Evolutionary conservation across 2,329 filamentous ascomycete genomes (phyloP).

Genomic region (Hymenoscyphus repandus): DNA sequence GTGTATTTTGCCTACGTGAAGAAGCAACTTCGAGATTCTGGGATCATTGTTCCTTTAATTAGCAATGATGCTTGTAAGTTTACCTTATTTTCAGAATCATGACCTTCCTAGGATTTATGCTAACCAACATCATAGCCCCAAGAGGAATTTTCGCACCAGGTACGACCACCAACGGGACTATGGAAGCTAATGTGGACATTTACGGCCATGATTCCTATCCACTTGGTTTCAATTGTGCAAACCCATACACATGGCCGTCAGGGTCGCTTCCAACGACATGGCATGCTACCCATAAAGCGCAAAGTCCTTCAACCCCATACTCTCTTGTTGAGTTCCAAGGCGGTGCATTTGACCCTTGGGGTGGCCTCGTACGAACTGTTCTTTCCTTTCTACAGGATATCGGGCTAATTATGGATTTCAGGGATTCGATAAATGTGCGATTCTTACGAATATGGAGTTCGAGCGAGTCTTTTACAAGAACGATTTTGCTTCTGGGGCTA

Average conservation of each 20-base stretch:
- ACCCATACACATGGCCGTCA: slow-evolving; percentile 52
- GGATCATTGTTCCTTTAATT: slow-evolving; percentile 69
- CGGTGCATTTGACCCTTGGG: slow-evolving; percentile 70
- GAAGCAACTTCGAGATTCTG: slow-evolving; percentile 60
- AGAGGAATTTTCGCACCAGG: slow-evolving; percentile 28
- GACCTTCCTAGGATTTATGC: background rate
- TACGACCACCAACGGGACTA: slow-evolving; percentile 23
- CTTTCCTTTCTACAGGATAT: background rate
- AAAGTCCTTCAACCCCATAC: slow-evolving; percentile 62
- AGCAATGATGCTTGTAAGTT: slow-evolving; percentile 59
- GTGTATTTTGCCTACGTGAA: slow-evolving; percentile 67
- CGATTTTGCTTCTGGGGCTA: slow-evolving; percentile 58
- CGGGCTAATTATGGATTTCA: slow-evolving; percentile 5
- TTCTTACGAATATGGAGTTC: slow-evolving; percentile 66
- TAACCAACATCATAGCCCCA: background rate
- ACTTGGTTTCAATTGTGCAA: slow-evolving; percentile 41
- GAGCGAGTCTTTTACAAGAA: slow-evolving; percentile 79
- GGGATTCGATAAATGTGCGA: slow-evolving; percentile 62
- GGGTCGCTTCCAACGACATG: slow-evolving; percentile 51
- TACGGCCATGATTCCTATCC: slow-evolving; percentile 40
- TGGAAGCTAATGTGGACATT: slow-evolving; percentile 28
- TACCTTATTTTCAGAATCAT: too few species aligned
- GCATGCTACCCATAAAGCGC: slow-evolving; percentile 46
- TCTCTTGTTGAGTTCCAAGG: slow-evolving; percentile 61
- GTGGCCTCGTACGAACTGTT: slow-evolving; percentile 42